Base-by-base conservation (phyloP, 441 rosid genomes). In the Pelargonium australe region DNA sequence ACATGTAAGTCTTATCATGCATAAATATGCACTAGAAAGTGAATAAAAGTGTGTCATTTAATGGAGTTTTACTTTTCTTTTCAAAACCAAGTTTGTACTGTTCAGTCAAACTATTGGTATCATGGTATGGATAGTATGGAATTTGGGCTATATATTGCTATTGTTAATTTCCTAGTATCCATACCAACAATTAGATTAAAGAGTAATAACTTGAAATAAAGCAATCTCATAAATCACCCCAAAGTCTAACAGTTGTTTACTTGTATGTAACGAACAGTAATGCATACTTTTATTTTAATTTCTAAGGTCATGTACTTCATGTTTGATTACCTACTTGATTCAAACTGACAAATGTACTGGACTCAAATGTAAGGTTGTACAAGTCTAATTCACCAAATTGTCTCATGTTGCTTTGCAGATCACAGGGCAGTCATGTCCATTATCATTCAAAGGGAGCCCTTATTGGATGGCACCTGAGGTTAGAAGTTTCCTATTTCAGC, bases 381-480 rank as follows among this genome's bases (percentile, higher is more conserved):
- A 14, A 68, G 68, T 57, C 12, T 34, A 13, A 49, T 51, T 43
- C 62, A 61, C 68, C 16, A 17, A 23, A 63, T 68, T 69, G 19
- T 64, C 5, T 67, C 13, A 65, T 63, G 49, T 65, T 17, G 20
- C 70, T 77, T 65, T 83, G 76, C 91, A 95, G 99, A 92, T 95
- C 20, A 85, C 90, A 51, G 98, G 97, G 43, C 96, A 89, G 72
- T 92, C 97, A 6, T 90, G 98, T 72, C 97, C 97, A 7, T 78
- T 95, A 34, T 95, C 99, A 53, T 82, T 95, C 84, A 92, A 88
- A 81, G 99, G 99, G 76, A 95, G 99, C 80, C 99, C 99, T 13
- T 89, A 92, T 78, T 95, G 99, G 99, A 90, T 95, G 98, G 99
- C 99, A 74, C 99, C 99, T 65, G 99, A 95, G 99, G 99, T 90